Base-by-base conservation (phyloP, 1,139 yeast species). In the Lodderomyces metapsilosis region DNA sequence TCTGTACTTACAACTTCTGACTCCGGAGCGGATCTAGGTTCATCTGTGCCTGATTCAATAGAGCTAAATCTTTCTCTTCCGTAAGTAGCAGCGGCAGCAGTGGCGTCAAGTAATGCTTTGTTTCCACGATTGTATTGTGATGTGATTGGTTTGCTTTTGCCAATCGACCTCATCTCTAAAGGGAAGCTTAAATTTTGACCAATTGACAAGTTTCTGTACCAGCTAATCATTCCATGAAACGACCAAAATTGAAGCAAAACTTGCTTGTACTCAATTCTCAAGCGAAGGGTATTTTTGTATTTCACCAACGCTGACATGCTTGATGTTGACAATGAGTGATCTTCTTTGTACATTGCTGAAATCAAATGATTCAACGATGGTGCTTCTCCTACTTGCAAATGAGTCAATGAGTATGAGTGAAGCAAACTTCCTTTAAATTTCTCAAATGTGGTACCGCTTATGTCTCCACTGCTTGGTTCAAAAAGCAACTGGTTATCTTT, bases 231-330 rank as follows among this genome's bases (percentile, higher is more conserved):
- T 3, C 66, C 66, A 39, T 62, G 57, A 48, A 72, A 68, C 12
- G 76, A 70, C 71, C 76, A 70, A 44, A 66, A 66, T 43, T 70
- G 76, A 4, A 74, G 49, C 24, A 72, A 54, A 6, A 70, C 38
- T 52, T 74, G 78, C 41, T 66, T 61, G 41, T 64, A 55, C 51
- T 74, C 78, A 15, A 70, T 51, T 37, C 78, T 53, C 15, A 70
- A 51, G 38, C 79, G 57, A 31, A 74, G 57, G 5, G 61, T 58
- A 47, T 71, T 71, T 40, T 59, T 58, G 50, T 66, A 69, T 35
- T 62, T 61, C 18, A 66, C 62, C 34, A 67, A 49, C 11, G 66
- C 54, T n/a, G 60, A 50, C 5, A 13, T 31, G 4, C 50, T 41
- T n/a, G 48, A 43, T 25, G 45, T 41, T 12, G 38, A 41, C n/a